Conservation (phyloP, 805 yeast species). For the Priceomyces castillae region DNA sequence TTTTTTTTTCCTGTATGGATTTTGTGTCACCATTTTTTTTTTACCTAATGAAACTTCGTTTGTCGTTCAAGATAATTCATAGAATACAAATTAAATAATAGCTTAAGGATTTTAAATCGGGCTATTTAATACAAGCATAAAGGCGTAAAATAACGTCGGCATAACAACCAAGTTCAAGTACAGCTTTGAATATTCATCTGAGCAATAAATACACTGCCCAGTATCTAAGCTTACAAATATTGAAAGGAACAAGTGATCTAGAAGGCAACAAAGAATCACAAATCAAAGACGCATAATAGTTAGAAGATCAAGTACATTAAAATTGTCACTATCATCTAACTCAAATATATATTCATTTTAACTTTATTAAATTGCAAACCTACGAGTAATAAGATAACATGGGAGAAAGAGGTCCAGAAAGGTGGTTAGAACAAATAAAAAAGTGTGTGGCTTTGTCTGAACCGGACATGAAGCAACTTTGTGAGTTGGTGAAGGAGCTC, state of each 20-base stretch:
- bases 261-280: not conserved
- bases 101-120: not conserved
- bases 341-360: not conserved
- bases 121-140: too few species aligned
- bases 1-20: not conserved
- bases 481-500: conserved; percentile 92
- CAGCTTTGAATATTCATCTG: not conserved
- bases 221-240: not conserved
- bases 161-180: not conserved
- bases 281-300: not conserved
- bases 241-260: not conserved
- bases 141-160: not conserved
- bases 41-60: not conserved
- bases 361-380: not conserved
- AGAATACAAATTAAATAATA: not conserved
- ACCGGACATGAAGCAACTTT: conserved; percentile 91
- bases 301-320: not conserved
- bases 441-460: conserved; percentile 88
- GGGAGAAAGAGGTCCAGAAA: conserved; percentile 86
- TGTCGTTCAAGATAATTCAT: not conserved
- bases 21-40: not conserved
- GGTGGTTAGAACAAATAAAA: conserved; percentile 91
- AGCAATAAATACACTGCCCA: not conserved
- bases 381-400: conserved; percentile 22
- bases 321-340: not conserved